phyloP scores from a whole-genome alignment of 2,329 filamentous ascomycete genomes.

The Botrytis tulipae region DNA sequence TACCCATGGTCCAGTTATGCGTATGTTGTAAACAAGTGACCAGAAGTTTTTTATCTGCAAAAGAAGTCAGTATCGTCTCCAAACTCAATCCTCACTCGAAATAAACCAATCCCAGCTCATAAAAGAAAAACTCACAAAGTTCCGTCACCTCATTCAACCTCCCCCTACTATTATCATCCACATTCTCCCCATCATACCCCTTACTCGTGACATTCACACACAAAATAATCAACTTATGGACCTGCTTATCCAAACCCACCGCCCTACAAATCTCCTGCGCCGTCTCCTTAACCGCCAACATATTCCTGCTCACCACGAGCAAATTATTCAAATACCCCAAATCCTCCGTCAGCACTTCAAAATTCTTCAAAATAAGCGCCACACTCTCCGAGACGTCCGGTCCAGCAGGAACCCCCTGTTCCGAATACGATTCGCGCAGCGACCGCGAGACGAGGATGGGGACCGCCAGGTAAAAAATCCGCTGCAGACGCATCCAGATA shows the following conservation, averaged over 20 bases:
- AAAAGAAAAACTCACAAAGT: constrained; percentile 49
- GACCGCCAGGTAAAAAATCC: constrained; percentile 60
- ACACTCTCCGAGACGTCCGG: constrained; percentile 63
- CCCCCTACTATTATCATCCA: constrained; percentile 54
- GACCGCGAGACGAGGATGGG: constrained; percentile 60
- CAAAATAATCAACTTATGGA: constrained; percentile 63
- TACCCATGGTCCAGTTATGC: constrained; percentile 68
- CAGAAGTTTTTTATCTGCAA: constrained; percentile 61
- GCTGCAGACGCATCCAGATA: constrained; percentile 64
- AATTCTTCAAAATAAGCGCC: constrained; percentile 61
- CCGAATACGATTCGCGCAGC: constrained; percentile 53
- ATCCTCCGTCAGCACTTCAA: constrained; percentile 59
- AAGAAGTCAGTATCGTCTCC: constrained; percentile 1
- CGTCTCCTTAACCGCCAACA: constrained; percentile 63
- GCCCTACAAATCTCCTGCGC: constrained; percentile 65
- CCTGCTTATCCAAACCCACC: constrained; percentile 63
- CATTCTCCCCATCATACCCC: constrained; percentile 62
- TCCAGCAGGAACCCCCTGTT: constrained; percentile 53
- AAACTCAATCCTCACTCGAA: not conserved
- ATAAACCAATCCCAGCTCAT: not conserved
- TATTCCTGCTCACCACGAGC: constrained; percentile 64
- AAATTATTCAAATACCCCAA: constrained; percentile 63
- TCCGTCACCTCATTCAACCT: constrained; percentile 64
- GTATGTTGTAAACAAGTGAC: constrained; percentile 65
- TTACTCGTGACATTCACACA: constrained; percentile 67